These are phyloP conservation scores for Neurospora tetraspora DNA, from an alignment of 495 filamentous ascomycete genomes.

Conservation along the genomic window DNA sequence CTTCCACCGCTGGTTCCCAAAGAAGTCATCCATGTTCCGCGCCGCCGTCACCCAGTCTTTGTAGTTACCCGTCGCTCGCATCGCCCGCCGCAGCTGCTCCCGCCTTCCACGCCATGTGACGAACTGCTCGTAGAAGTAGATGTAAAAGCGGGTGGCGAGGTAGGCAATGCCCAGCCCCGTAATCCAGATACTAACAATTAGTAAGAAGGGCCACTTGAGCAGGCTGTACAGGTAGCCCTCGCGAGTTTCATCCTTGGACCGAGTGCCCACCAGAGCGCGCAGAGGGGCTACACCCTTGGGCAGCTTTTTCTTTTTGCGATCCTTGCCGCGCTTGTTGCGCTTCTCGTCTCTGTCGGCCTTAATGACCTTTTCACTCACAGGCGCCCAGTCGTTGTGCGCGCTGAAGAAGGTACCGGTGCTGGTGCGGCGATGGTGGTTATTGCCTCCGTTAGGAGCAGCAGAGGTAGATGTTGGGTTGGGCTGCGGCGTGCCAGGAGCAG, in stretches of 20 bases:
- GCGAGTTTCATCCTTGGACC: constrained; percentile 80
- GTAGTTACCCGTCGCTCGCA: constrained; percentile 64
- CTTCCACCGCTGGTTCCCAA: constrained; percentile 84
- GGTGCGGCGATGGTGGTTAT: constrained; percentile 4
- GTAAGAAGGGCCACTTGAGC: constrained; percentile 83
- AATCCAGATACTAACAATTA: constrained; percentile 73
- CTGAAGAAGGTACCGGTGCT: constrained; percentile 45
- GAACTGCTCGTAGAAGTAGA: constrained; percentile 76
- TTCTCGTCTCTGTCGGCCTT: constrained; percentile 12
- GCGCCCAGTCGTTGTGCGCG: constrained; percentile 79
- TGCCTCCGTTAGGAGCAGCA: background rate
- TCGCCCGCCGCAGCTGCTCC: constrained; percentile 53
- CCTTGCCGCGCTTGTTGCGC: constrained; percentile 3
- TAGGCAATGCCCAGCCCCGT: constrained; percentile 58
- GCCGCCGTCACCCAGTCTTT: constrained; percentile 72
- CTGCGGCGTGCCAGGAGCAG: background rate
- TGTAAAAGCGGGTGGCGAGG: constrained; percentile 73
- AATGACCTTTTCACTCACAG: constrained; percentile 59
- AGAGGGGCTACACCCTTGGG: constrained; percentile 25
- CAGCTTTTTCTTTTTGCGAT: constrained; percentile 19
- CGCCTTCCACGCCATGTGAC: constrained; percentile 65
- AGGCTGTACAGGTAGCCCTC: constrained; percentile 85
- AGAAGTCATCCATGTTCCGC: constrained; percentile 64
- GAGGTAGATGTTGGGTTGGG: background rate
- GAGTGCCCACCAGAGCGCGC: constrained; percentile 22